Evolutionary conservation across 306 rosid species (phyloP), one percentile per base, ranked within the genome.

Genomic region (Macrotyloma uniflorum): DNA sequence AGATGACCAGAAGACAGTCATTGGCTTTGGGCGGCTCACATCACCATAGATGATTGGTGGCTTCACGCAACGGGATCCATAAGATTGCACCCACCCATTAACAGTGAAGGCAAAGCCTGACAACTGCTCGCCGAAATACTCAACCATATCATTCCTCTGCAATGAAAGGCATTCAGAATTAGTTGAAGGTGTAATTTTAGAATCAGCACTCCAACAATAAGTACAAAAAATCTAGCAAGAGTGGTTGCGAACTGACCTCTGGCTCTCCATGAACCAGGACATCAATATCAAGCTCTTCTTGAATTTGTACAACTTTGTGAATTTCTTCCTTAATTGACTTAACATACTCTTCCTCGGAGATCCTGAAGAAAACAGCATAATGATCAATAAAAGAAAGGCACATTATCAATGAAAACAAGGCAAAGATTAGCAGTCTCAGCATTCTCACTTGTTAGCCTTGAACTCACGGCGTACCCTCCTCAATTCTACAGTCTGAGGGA

Each of bases 141-240:
- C 98, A 83, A 93, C 98, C 98, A 93, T 93, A 38, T 93, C 98
- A 5, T 93, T 93, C 83, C 98, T 93, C 97, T 93, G 97, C 69
- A 78, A 83, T 24, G 77, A 69, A 74, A 82, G 67, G 19, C 50
- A 54, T 43, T 49, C 49, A 79, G 15, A 70, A 69, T 84, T 46
- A 85, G 80, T 57, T 67, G 38, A 47, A 45, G 71, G 70, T 53
- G 26, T 67, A 78, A 57, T 35, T 24, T 63, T 35, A 36, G 73
- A 40, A 66, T n/a, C n/a, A 28, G 49, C 28, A 73, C 16, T 67
- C 61, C 33, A 28, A 67, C 40, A 42, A 5, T 1, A 67, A 66
- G 18, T 12, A 30, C 24, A 51, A n/a, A 67, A 77, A 57, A 74
- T 61, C 40, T 51, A 43, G 43, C 13, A 47, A 49, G 20, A 38